These are phyloP conservation scores for Phylloporus sp. DNA, from an alignment of 768 basidiomycete genomes.

Conservation along the genomic window DNA sequence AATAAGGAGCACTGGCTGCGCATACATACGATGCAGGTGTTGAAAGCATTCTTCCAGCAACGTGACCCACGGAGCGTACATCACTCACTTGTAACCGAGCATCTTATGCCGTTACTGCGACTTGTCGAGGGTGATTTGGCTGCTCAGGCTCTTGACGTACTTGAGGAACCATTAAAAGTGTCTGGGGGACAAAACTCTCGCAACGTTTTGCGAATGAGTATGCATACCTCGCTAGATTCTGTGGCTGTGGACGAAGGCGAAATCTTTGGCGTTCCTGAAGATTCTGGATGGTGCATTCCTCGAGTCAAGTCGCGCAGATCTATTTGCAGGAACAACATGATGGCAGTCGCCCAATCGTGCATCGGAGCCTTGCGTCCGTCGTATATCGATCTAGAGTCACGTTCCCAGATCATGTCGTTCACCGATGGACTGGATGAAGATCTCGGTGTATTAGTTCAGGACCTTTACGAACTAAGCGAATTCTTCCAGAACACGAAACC, in stretches of 20 bases:
- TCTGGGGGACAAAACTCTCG: conserved; percentile 73
- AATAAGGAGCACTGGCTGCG: conserved; percentile 81
- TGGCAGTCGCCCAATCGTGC: conserved; percentile 84
- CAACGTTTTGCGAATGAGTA: conserved; percentile 89
- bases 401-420: conserved; percentile 33
- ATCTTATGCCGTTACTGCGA: conserved; percentile 87
- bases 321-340: conserved; percentile 70
- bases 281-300: conserved; percentile 86
- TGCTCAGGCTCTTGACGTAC: conserved; percentile 82
- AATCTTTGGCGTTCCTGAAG: conserved; percentile 77
- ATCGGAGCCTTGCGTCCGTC: conserved; percentile 66
- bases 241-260: conserved; percentile 55
- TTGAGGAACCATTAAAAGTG: conserved; percentile 85
- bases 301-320: conserved; percentile 58
- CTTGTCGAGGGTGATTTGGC: conserved; percentile 87
- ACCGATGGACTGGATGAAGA: conserved; percentile 50
- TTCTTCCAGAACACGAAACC: conserved; percentile 58
- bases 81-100: conserved; percentile 74
- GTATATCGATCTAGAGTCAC: conserved; percentile 69
- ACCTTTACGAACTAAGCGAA: conserved; percentile 69
- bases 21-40: conserved; percentile 78
- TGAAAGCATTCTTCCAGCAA: conserved; percentile 86
- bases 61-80: conserved; percentile 73
- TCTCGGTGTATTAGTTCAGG: conserved; percentile 73
- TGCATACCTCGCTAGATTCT: conserved; percentile 53